Evolutionary conservation across 1,284 basidiomycete genomes (phyloP).

Genomic region (Tausonia pullulans): DNA sequence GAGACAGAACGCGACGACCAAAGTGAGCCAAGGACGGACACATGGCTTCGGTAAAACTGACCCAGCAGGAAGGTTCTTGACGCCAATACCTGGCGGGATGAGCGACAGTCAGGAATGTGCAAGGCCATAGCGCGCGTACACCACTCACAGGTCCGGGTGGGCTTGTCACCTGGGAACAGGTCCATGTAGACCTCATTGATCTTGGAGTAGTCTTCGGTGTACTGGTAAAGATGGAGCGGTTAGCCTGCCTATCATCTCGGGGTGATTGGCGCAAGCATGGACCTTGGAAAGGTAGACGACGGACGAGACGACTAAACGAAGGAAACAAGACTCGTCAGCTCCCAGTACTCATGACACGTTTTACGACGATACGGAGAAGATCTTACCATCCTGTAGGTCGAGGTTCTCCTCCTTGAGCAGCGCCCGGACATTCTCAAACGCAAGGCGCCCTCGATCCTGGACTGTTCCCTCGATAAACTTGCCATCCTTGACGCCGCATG

Average conservation of each 20-base stretch:
- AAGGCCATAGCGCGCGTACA: no score
- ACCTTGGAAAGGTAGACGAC: not conserved
- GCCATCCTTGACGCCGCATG: conserved; percentile 13
- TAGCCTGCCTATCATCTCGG: no score
- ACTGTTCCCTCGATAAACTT: conserved; percentile 13
- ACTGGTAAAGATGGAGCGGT: not conserved
- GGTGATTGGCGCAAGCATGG: no score
- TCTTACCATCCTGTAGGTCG: conserved; percentile 8
- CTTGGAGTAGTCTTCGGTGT: not conserved
- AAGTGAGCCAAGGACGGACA: no score
- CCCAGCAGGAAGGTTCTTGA: no score
- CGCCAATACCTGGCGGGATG: no score
- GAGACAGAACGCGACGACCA: no score
- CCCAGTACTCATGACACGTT: not conserved
- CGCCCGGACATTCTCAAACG: conserved; percentile 14
- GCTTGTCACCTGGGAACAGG: not conserved
- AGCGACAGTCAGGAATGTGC: no score
- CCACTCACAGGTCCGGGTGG: not conserved
- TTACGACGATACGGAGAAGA: no score
- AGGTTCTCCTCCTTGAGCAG: conserved; percentile 14
- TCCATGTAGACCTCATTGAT: conserved; percentile 3
- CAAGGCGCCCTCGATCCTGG: conserved; percentile 12
- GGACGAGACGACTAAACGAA: not conserved
- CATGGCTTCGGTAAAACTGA: no score
- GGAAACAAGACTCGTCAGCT: not conserved